Base-by-base conservation (phyloP, 2,329 filamentous ascomycete species). In the Botrytis squamosa region DNA sequence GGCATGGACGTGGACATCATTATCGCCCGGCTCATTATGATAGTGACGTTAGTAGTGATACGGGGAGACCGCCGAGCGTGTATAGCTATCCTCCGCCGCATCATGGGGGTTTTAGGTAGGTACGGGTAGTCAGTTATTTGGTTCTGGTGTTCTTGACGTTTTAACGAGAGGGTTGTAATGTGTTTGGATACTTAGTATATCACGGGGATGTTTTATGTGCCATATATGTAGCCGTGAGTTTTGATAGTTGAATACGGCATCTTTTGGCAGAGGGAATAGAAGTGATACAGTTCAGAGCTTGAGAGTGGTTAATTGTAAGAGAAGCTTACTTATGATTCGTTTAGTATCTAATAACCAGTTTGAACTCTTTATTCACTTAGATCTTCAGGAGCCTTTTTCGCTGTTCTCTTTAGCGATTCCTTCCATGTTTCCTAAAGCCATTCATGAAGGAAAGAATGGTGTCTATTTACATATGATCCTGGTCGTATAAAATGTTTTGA, bases 11-110 rank as follows among this genome's bases (percentile, higher is more conserved):
- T 67, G 64, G 25, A 25, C 20, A 38, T 55, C 33, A 10, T 40
- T 40, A 5, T 40, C 60, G 33, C 8, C 14, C 33, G 14, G 6
- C 38, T 49, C 22, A 66, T 38, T 52, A 38, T 55, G 4, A 25
- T 16, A 67, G 46, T n/a, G 22, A 67, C 3, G 4, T 1, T 55
- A 38, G 33, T 67, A 40, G 46, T 20, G 65, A 38, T 67, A 29
- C 14, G 7, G 44, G 44, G 0, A 38, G 14, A 33, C 7, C 33
- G 0, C 4, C 12, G 1, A 38, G 22, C 36, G 4, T n/a, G 25
- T 18, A 67, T 29, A 67, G 5, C 16, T 20, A 67, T 38, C 22
- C 12, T 22, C 12, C 33, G 14, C 44, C 44, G 14, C 22, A 49
- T 49, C 10, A 16, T 49, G 29, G 29, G 5, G 20, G 64, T 1